Base-by-base conservation (phyloP, 345 rosid species). In the Excoecaria agallocha region DNA sequence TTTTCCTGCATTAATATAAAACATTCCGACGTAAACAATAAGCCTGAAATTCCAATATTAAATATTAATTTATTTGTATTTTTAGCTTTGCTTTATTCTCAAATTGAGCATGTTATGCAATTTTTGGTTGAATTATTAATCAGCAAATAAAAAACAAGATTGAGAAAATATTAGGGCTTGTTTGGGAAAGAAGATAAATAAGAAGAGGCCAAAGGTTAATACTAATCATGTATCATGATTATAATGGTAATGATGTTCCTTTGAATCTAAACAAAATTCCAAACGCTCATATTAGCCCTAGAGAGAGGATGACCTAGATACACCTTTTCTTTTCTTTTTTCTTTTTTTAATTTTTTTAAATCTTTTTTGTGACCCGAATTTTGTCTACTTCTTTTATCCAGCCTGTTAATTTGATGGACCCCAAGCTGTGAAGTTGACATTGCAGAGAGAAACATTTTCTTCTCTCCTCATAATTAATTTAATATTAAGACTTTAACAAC, bases 181-280 rank as follows among this genome's bases (percentile, higher is more conserved):
- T 10, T 1, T 8, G 67, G 55, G 67, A 24, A 11, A 62, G 72
- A 66, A 69, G 39, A 57, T 43, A 24, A 52, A 3, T 12, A 66
- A 52, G 25, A 8, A 17, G 6, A 4, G 57, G 24, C 15, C 8
- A 69, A 24, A 61, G 51, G 45, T 55, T 68, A 58, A 30, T 30
- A 52, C 54, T 62, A 69, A 69, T 76, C 15, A 74, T 73, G 58
- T 15, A 76, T 65, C 45, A 76, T 82, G 74, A 74, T 79, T 70
- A 70, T 39, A 62, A 68, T n/a, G 16, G 51, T 73, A 78, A 75
- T 75, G 69, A 82, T 82, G 22, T 77, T 76, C 12, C 74, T 70
- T 82, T 79, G 82, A 73, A 82, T 78, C 82, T 79, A 60, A 74
- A 67, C 85, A 79, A 74, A 82, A 19, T 57, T 82, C 82, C 85